phyloP scores from a whole-genome alignment of 2,329 filamentous ascomycete genomes.

The Ceratocystis cubensis region DNA sequence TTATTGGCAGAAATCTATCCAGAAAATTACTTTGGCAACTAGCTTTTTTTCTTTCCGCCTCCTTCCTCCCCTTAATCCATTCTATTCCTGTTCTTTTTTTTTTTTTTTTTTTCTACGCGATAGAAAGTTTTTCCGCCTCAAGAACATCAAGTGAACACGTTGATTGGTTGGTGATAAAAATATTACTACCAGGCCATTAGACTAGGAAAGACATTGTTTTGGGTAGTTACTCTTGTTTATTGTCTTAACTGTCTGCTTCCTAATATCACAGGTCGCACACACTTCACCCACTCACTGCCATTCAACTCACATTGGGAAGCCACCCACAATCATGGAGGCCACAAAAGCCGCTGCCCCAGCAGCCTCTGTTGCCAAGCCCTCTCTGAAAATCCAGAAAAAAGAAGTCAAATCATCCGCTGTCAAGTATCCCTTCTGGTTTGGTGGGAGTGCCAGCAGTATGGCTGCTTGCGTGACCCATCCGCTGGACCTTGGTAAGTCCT shows the following conservation, averaged over 20 bases:
- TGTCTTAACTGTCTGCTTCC: background rate
- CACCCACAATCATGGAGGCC: constrained; percentile 11
- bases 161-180: background rate
- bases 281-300: background rate
- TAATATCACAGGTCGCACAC: background rate
- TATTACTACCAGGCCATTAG: background rate
- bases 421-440: constrained; percentile 85
- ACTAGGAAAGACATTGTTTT: background rate
- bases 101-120: background rate
- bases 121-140: background rate
- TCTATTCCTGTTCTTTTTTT: background rate
- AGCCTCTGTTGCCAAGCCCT: background rate
- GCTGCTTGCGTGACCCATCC: constrained; percentile 88
- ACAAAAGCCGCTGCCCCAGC: constrained; percentile 6
- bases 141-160: background rate
- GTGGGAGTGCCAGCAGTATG: constrained; percentile 84
- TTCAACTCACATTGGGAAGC: background rate
- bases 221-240: background rate
- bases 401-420: constrained; percentile 29
- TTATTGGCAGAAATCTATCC: too few relatives aligned
- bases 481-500: constrained; percentile 66
- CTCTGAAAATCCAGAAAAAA: constrained; percentile 17
- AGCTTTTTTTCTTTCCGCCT: background rate
- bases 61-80: background rate
- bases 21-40: background rate